Evolutionary conservation across 1,284 basidiomycete genomes (phyloP).

Genomic region (Spongiforma sp.): DNA sequence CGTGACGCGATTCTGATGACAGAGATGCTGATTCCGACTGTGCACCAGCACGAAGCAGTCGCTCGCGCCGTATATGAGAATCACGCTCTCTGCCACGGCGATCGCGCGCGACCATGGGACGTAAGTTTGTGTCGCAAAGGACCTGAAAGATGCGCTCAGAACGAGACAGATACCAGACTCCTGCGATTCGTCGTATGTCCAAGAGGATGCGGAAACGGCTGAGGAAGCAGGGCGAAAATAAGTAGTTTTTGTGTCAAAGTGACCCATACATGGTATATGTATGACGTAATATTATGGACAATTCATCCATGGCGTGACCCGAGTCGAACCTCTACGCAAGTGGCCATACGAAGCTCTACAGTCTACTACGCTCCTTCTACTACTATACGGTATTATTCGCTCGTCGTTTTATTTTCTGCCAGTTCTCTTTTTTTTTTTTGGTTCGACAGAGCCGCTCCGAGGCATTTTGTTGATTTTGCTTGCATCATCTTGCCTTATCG

Average conservation of each 20-base stretch:
- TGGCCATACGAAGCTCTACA: constrained; percentile 1
- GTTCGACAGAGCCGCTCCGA: too few relatives aligned
- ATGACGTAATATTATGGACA: constrained; percentile 34
- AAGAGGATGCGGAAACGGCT: constrained; percentile 59
- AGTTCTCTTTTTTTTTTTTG: too few relatives aligned
- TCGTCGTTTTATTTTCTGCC: constrained; percentile 12
- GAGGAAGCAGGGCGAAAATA: constrained; percentile 34
- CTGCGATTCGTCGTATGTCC: constrained; percentile 55
- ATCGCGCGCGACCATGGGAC: constrained; percentile 53
- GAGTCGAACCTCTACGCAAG: constrained; percentile 13
- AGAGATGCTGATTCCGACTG: constrained; percentile 10
- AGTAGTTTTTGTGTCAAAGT: constrained; percentile 33
- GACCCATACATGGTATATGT: constrained; percentile 11
- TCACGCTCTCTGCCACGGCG: constrained; percentile 64
- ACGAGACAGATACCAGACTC: constrained; percentile 58
- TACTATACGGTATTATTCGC: neutral
- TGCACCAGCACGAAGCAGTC: constrained; percentile 59
- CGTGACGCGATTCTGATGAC: constrained; percentile 32
- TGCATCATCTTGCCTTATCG: constrained; percentile 29
- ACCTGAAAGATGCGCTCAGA: constrained; percentile 12
- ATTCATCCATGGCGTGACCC: too few relatives aligned
- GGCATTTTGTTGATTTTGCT: constrained; percentile 22
- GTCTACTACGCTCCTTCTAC: constrained; percentile 1
- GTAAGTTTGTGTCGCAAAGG: constrained; percentile 45
- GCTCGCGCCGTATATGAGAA: constrained; percentile 75